Percentiles rank a stretch among this genome's conserved stretches.
Evolutionary conservation across 495 filamentous ascomycete genomes (phyloP).

Genomic region (Neurospora sp.): DNA sequence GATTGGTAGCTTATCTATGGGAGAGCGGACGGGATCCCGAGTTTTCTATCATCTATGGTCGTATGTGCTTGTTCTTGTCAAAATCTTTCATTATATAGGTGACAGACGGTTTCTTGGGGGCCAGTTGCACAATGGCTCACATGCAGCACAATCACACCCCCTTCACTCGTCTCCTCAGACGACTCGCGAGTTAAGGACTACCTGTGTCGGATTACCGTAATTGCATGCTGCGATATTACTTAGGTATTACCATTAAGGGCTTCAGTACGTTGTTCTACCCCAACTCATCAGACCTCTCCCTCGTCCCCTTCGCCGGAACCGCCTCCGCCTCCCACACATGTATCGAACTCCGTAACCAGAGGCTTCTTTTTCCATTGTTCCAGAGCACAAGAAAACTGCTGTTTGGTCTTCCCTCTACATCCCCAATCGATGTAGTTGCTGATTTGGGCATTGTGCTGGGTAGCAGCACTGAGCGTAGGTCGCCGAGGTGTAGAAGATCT

Average conservation of each 20-base stretch:
- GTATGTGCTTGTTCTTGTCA: constrained; percentile 28
- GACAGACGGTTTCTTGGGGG: too few species aligned
- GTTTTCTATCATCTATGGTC: constrained; percentile 34
- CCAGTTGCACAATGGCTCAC: too few species aligned
- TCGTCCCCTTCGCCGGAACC: neutral
- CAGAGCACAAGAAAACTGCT: neutral
- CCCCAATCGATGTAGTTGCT: too few species aligned
- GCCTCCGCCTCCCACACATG: neutral
- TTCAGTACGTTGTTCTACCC: neutral
- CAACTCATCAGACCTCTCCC: neutral
- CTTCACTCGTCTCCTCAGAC: neutral
- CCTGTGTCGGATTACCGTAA: too few species aligned
- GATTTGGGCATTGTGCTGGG: too few species aligned
- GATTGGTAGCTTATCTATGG: constrained; percentile 21
- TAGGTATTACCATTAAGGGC: neutral
- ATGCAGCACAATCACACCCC: too few species aligned
- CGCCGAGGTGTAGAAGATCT: too few species aligned
- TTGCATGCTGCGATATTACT: too few species aligned
- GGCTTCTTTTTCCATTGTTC: neutral
- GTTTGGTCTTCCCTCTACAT: too few species aligned
- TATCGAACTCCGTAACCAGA: neutral
- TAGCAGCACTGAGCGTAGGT: too few species aligned
- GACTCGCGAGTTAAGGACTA: too few species aligned
- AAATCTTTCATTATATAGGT: too few species aligned
- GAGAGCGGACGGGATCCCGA: constrained; percentile 45